Evolutionary conservation across 1,139 yeast genomes (phyloP).

Genomic region (Hansenula anomala): DNA sequence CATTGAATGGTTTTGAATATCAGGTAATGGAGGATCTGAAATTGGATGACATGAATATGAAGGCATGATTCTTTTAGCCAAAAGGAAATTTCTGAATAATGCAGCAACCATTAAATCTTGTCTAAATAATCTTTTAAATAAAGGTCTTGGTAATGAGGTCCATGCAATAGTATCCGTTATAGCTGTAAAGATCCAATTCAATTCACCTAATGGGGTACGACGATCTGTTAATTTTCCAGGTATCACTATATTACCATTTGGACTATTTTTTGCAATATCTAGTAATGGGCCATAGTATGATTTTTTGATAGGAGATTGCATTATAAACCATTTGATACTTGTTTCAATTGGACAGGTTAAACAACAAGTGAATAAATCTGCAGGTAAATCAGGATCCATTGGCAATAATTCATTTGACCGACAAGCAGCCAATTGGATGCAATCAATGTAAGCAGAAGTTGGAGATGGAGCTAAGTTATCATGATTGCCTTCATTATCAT

Average conservation of each 20-base stretch:
- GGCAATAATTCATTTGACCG: constrained; percentile 81
- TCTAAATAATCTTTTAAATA: constrained; percentile 85
- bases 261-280: constrained; percentile 32
- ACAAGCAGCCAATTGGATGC: constrained; percentile 94
- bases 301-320: constrained; percentile 71
- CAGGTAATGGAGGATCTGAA: constrained; percentile 91
- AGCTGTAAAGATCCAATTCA: constrained; percentile 97
- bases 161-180: constrained; percentile 98
- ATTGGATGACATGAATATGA: constrained; percentile 91
- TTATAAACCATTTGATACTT: constrained; percentile 85
- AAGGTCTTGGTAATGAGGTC: constrained; percentile 84
- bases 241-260: constrained; percentile 59
- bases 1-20: constrained; percentile 80
- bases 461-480: constrained; percentile 62
- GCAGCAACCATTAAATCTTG: constrained; percentile 98
- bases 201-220: constrained; percentile 91
- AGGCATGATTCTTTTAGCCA: constrained; percentile 94
- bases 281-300: constrained; percentile 53
- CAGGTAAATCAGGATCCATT: constrained; percentile 93
- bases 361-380: constrained; percentile 93
- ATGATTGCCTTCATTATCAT: constrained; percentile 72
- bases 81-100: constrained; percentile 79
- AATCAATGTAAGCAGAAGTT: constrained; percentile 58
- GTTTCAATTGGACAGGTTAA: constrained; percentile 94
- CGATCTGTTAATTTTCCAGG: constrained; percentile 93